Evolutionary conservation across 2,329 filamentous ascomycete species (phyloP).

Genomic region (Aspergillus amoenus): DNA sequence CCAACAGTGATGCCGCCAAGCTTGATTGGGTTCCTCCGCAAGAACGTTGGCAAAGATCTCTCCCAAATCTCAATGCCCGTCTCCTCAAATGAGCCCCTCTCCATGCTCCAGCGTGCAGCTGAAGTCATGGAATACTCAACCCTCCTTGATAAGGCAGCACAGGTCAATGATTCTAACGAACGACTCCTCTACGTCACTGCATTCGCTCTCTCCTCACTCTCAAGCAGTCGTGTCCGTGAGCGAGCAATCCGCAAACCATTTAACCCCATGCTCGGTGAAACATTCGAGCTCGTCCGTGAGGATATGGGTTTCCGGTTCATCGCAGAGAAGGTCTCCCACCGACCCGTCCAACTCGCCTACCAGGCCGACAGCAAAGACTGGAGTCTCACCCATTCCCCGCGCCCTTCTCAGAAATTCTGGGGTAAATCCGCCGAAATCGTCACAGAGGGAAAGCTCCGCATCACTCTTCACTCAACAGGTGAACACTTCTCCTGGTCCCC

Average conservation of each 20-base stretch:
- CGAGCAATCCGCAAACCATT: slow-evolving; percentile 94
- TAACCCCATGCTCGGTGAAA: slow-evolving; percentile 95
- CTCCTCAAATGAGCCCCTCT: slow-evolving; percentile 89
- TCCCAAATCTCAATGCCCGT: slow-evolving; percentile 98
- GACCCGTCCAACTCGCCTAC: slow-evolving; percentile 87
- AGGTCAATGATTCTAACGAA: slow-evolving; percentile 58
- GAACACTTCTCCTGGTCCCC: slow-evolving; percentile 87
- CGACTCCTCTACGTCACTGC: slow-evolving; percentile 82
- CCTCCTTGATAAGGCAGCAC: slow-evolving; percentile 73
- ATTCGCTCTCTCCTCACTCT: slow-evolving; percentile 87
- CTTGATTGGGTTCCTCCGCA: slow-evolving; percentile 88
- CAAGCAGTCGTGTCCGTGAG: slow-evolving; percentile 78
- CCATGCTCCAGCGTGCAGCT: slow-evolving; percentile 80
- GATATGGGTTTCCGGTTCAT: slow-evolving; percentile 85
- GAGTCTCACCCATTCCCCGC: slow-evolving; percentile 83
- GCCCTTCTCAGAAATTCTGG: slow-evolving; percentile 96
- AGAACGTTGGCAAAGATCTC: slow-evolving; percentile 97
- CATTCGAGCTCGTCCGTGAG: slow-evolving; percentile 85
- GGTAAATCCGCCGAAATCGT: slow-evolving; percentile 94
- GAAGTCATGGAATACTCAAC: slow-evolving; percentile 90
- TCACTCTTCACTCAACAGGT: slow-evolving; percentile 71
- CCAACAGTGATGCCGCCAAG: slow-evolving; percentile 81
- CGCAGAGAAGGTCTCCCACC: slow-evolving; percentile 93
- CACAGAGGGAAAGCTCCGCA: slow-evolving; percentile 81
- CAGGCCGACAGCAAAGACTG: slow-evolving; percentile 84